These are phyloP conservation scores for Mycena galopus DNA, from an alignment of 768 basidiomycete species.

Conservation along the genomic window DNA sequence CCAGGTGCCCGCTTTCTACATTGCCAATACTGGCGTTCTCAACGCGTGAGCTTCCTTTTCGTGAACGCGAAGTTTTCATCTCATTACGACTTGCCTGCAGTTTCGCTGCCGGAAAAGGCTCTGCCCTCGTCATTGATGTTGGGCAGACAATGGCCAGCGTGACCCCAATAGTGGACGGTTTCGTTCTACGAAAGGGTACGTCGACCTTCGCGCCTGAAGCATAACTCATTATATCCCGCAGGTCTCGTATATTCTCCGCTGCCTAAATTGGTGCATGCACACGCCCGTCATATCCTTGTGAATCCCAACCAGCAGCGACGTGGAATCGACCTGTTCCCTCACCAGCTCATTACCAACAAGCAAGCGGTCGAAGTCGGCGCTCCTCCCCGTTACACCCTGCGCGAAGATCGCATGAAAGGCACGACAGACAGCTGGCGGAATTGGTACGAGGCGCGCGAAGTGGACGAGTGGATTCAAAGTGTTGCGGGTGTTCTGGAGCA, in stretches of 20 bases:
- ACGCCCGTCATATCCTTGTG: slow-evolving; percentile 77
- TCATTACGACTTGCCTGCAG: slow-evolving; percentile 58
- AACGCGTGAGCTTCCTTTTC: slow-evolving; percentile 73
- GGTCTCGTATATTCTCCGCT: slow-evolving; percentile 84
- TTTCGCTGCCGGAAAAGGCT: slow-evolving; percentile 96
- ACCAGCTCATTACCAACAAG: slow-evolving; percentile 92
- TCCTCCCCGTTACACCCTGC: slow-evolving; percentile 75
- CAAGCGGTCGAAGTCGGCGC: slow-evolving; percentile 81
- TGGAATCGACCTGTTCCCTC: slow-evolving; percentile 82
- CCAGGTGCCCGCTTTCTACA: slow-evolving; percentile 94
- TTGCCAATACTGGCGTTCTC: slow-evolving; percentile 93
- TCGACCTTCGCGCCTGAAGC: neutral
- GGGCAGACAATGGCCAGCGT: slow-evolving; percentile 92
- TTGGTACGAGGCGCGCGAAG: slow-evolving; percentile 86
- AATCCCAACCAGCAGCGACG: slow-evolving; percentile 53
- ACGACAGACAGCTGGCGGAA: slow-evolving; percentile 86
- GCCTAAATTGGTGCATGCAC: slow-evolving; percentile 84
- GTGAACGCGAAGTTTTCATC: neutral
- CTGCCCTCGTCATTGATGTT: slow-evolving; percentile 96
- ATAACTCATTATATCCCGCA: slow-evolving; percentile 44
- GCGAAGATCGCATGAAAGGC: slow-evolving; percentile 77
- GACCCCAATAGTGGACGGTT: slow-evolving; percentile 96
- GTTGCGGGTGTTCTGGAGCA: slow-evolving; percentile 88
- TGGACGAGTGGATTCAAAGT: slow-evolving; percentile 95
- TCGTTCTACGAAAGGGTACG: slow-evolving; percentile 93